Evolutionary conservation across 257 asterid species (phyloP).

Genomic region (Phtheirospermum japonicum): DNA sequence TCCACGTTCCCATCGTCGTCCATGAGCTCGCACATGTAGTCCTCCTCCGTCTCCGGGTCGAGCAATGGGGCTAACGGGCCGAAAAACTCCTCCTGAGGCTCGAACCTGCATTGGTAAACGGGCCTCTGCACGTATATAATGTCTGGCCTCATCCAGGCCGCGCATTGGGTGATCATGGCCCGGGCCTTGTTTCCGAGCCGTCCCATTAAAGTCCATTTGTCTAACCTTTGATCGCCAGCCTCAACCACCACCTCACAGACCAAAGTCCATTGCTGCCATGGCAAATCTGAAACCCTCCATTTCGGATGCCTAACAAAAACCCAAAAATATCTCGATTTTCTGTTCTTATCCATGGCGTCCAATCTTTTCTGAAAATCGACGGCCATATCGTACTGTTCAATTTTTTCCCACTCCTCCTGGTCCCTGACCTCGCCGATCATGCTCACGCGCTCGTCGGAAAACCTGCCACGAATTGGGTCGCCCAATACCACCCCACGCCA

Average conservation of each 20-base stretch:
- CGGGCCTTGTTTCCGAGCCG: slow-evolving; percentile 78
- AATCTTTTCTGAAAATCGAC: slow-evolving; percentile 57
- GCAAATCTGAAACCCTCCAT: slow-evolving; percentile 78
- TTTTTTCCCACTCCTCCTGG: slow-evolving; percentile 95
- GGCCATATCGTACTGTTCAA: slow-evolving; percentile 85
- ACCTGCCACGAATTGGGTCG: slow-evolving; percentile 76
- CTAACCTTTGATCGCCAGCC: slow-evolving; percentile 82
- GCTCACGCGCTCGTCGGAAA: slow-evolving; percentile 72
- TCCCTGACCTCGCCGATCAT: slow-evolving; percentile 78
- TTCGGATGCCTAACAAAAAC: slow-evolving; percentile 94
- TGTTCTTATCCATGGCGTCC: slow-evolving; percentile 60
- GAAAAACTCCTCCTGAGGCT: slow-evolving; percentile 83
- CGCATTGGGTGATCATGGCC: slow-evolving; percentile 74
- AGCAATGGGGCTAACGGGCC: slow-evolving; percentile 57
- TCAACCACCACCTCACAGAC: slow-evolving; percentile 81
- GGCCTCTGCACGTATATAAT: slow-evolving; percentile 82
- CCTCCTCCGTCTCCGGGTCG: slow-evolving; percentile 76
- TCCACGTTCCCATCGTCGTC: slow-evolving; percentile 71
- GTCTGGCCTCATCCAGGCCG: slow-evolving; percentile 99
- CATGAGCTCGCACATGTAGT: slow-evolving; percentile 65
- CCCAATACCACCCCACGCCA: slow-evolving; percentile 98
- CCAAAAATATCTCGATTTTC: slow-evolving; percentile 59
- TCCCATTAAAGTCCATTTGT: slow-evolving; percentile 96
- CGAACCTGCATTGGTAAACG: slow-evolving; percentile 87
- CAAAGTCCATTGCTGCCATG: slow-evolving; percentile 97